phyloP scores from a whole-genome alignment of 2,329 filamentous ascomycete species.

The Neurospora sp. region DNA sequence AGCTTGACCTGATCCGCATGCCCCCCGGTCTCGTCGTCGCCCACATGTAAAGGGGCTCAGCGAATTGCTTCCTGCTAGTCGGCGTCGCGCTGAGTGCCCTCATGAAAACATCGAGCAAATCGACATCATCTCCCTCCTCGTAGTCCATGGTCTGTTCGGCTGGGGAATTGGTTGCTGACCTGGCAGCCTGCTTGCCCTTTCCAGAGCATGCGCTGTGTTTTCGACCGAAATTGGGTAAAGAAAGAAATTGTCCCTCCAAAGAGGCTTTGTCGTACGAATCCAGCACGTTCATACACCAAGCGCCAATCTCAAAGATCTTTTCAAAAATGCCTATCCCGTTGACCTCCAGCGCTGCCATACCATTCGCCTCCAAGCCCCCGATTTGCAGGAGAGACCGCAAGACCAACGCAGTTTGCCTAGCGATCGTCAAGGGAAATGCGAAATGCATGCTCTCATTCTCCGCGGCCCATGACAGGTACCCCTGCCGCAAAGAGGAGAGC shows the following conservation, averaged over 20 bases:
- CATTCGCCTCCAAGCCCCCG: constrained; percentile 21
- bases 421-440: constrained; percentile 52
- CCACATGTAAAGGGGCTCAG: constrained; percentile 31
- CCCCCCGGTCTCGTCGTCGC: constrained; percentile 29
- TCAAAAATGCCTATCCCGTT: constrained; percentile 40
- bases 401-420: constrained; percentile 41
- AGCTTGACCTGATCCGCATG: constrained; percentile 20
- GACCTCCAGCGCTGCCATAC: constrained; percentile 17
- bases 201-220: constrained; percentile 12
- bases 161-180: background rate
- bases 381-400: constrained; percentile 30
- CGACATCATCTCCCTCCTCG: constrained; percentile 15
- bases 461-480: constrained; percentile 49
- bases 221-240: background rate
- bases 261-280: constrained; percentile 24
- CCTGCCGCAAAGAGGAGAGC: constrained; percentile 59
- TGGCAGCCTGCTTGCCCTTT: constrained; percentile 17
- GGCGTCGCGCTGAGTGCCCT: constrained; percentile 33
- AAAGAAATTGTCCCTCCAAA: background rate
- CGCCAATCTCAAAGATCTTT: constrained; percentile 39
- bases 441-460: constrained; percentile 51
- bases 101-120: constrained; percentile 35
- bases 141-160: background rate
- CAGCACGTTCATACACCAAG: constrained; percentile 34
- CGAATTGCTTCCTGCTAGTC: constrained; percentile 33